Conservation (phyloP, 1,284 basidiomycete genomes). For the Apiotrichum porosum region DNA sequence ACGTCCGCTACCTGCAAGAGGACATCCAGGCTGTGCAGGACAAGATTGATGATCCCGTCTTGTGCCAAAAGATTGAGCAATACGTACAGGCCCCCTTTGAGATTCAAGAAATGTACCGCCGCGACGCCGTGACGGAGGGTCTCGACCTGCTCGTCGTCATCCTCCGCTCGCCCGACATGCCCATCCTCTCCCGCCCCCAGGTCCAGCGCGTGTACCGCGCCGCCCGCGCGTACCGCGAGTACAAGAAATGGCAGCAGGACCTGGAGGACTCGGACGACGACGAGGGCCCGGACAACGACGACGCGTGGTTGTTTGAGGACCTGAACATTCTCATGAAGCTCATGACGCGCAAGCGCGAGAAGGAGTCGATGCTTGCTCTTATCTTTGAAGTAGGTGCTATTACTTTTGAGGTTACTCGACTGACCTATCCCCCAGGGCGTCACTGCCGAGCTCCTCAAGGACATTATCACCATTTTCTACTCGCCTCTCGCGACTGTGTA, state of each 20-base stretch:
- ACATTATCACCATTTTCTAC: conserved; percentile 99
- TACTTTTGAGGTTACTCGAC: conserved; percentile 29
- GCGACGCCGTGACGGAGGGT: conserved; percentile 69
- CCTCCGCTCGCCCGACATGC: conserved; percentile 73
- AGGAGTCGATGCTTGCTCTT: conserved; percentile 86
- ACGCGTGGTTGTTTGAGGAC: conserved; percentile 93
- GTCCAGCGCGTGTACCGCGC: conserved; percentile 72
- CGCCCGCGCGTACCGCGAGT: conserved; percentile 68
- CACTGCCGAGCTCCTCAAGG: conserved; percentile 91
- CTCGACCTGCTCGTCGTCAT: conserved; percentile 77
- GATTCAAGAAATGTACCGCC: conserved; percentile 74
- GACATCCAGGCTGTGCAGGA: conserved; percentile 80
- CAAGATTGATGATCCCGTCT: conserved; percentile 79
- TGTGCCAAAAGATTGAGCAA: conserved; percentile 81
- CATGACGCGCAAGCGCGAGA: conserved; percentile 74
- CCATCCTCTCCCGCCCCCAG: conserved; percentile 66
- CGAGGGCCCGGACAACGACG: conserved; percentile 83
- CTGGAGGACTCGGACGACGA: conserved; percentile 83
- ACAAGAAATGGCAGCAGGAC: conserved; percentile 60
- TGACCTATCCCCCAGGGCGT: conserved; percentile 59
- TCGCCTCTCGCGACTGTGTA: conserved; percentile 97
- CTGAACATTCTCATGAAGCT: conserved; percentile 71
- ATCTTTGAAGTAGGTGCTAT: conserved; percentile 99
- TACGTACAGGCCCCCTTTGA: conserved; percentile 84
- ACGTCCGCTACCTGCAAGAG: conserved; percentile 73